Percentiles rank a stretch among this genome's conserved stretches.
Conservation (phyloP, 345 rosid species). For the Firmiana major region DNA sequence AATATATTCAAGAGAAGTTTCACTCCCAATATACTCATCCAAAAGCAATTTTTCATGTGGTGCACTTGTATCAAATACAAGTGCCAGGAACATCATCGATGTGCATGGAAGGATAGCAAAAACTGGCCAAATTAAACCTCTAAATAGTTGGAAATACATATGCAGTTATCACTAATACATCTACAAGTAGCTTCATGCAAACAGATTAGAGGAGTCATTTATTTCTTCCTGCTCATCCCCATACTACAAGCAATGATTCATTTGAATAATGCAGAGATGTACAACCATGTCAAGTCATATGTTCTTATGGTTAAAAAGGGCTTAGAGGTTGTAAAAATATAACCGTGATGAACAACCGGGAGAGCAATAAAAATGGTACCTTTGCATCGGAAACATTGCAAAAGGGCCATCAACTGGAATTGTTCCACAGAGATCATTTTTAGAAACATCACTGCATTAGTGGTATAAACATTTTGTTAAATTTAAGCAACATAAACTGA, state of each 20-base stretch:
- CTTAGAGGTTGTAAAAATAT: neutral
- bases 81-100: neutral
- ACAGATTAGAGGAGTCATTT: neutral
- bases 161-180: neutral
- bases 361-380: constrained; percentile 28
- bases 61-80: neutral
- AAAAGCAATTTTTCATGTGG: neutral
- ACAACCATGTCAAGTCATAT: neutral
- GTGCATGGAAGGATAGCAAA: neutral
- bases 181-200: neutral
- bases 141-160: neutral
- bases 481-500: neutral
- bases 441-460: constrained; percentile 59
- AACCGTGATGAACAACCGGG: neutral
- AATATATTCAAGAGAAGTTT: neutral
- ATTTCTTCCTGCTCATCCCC: neutral
- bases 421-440: constrained; percentile 67
- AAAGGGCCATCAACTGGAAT: constrained; percentile 76
- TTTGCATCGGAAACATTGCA: constrained; percentile 46
- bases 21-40: neutral
- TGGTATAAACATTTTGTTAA: neutral
- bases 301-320: neutral
- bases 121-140: neutral
- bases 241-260: neutral
- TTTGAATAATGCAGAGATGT: neutral